These are phyloP conservation scores for Mucor irregularis DNA, from an alignment of 371 early-diverging fungal species.

Conservation along the genomic window DNA sequence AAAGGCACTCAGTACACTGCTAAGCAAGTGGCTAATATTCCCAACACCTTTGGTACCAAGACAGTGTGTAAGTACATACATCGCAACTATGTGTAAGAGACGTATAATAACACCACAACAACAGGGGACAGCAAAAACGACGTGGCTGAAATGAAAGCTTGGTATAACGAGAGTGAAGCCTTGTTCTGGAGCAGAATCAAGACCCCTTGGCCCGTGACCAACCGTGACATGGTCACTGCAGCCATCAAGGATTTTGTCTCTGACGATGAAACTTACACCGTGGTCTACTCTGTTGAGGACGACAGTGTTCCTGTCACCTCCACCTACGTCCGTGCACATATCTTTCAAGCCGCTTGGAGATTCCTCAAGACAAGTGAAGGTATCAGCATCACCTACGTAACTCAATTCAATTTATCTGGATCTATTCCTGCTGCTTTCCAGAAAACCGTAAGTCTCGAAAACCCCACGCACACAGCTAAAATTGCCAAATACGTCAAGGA, in stretches of 20 bases:
- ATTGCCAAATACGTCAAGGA: conserved; percentile 35
- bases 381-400: conserved; percentile 41
- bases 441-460: conserved; percentile 36
- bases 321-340: conserved; percentile 38
- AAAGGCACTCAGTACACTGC: conserved; percentile 16
- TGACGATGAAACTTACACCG: conserved; percentile 23
- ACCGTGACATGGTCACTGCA: conserved; percentile 27
- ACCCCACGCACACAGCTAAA: conserved; percentile 44
- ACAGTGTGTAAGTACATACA: conserved; percentile 24
- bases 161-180: conserved; percentile 26
- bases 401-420: conserved; percentile 47
- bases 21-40: conserved; percentile 25
- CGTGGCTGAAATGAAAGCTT: conserved; percentile 36
- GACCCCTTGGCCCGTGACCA: conserved; percentile 48
- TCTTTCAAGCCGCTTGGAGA: conserved; percentile 51
- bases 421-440: conserved; percentile 43
- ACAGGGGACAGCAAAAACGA: conserved; percentile 51
- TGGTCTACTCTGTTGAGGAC: conserved; percentile 42
- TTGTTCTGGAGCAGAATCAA: conserved; percentile 48
- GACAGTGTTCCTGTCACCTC: conserved; percentile 24
- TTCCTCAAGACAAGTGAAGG: conserved; percentile 31
- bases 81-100: not conserved
- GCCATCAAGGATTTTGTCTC: conserved; percentile 16
- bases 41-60: conserved; percentile 26
- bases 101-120: not conserved